These are phyloP conservation scores for Penicillium lagena DNA, from an alignment of 495 filamentous ascomycete genomes.

Conservation along the genomic window DNA sequence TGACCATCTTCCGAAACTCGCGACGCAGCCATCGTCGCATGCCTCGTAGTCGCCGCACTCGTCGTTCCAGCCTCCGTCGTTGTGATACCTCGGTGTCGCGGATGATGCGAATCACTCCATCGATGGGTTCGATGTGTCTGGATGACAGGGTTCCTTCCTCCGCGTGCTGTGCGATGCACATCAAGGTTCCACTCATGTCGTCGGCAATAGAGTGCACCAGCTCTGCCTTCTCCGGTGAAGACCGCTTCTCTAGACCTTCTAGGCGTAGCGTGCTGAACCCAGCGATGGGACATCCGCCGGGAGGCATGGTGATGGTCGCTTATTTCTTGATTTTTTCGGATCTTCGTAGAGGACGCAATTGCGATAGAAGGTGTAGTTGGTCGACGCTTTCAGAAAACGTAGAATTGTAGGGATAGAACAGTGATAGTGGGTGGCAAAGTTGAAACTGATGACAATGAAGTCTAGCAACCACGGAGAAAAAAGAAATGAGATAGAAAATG, in stretches of 20 bases:
- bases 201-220: slow-evolving; percentile 22
- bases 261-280: too few relatives aligned
- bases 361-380: too few relatives aligned
- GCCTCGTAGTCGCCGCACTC: slow-evolving; percentile 2
- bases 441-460: too few relatives aligned
- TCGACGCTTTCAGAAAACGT: too few relatives aligned
- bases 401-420: too few relatives aligned
- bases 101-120: slow-evolving; percentile 18
- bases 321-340: too few relatives aligned
- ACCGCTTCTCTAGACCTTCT: slow-evolving; percentile 9
- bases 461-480: too few relatives aligned
- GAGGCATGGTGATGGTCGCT: too few relatives aligned
- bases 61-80: slow-evolving; percentile 7
- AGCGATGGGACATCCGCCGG: too few relatives aligned
- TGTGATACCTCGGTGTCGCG: slow-evolving; percentile 2
- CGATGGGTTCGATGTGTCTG: slow-evolving; percentile 11
- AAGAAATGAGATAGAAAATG: too few relatives aligned
- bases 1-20: slow-evolving; percentile 6
- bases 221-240: slow-evolving; percentile 8
- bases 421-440: too few relatives aligned
- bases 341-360: too few relatives aligned
- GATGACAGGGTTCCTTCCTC: slow-evolving; percentile 8
- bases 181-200: slow-evolving; percentile 22
- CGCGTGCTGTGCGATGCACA: slow-evolving; percentile 13
- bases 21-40: slow-evolving; percentile 10